Conservation (phyloP, 2,329 filamentous ascomycete genomes). For the Ceratocystis eucalypticola region DNA sequence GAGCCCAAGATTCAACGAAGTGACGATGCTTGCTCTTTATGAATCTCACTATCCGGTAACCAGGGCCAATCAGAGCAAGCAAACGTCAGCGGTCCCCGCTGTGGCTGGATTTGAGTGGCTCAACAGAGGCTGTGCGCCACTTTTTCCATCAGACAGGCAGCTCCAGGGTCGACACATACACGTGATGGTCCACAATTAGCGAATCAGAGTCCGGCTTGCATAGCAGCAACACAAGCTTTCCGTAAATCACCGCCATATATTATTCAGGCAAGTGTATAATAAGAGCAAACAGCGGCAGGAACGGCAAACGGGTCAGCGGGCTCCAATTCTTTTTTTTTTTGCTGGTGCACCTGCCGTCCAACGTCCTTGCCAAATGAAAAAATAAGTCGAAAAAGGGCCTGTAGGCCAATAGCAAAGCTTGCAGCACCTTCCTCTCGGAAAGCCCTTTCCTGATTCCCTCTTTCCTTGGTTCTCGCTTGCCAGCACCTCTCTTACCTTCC, state of each 20-base stretch:
- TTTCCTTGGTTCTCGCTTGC: background rate
- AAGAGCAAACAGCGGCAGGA: background rate
- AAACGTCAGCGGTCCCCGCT: background rate
- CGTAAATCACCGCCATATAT: background rate
- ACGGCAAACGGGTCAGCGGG: slow-evolving; percentile 9
- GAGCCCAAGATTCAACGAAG: too few relatives aligned
- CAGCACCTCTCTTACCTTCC: background rate
- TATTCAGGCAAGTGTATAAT: too few relatives aligned
- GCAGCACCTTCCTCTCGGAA: background rate
- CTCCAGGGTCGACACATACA: background rate
- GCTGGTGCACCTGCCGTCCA: slow-evolving; percentile 6
- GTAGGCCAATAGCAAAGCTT: background rate
- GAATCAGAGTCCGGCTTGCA: too few relatives aligned
- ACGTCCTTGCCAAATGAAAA: background rate
- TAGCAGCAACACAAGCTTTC: background rate
- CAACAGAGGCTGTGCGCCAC: too few relatives aligned
- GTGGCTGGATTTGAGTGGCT: too few relatives aligned
- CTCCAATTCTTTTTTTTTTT: background rate
- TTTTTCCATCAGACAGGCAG: background rate
- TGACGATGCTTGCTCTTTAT: too few relatives aligned
- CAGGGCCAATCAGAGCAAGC: background rate
- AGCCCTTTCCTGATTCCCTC: background rate
- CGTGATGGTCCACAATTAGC: background rate
- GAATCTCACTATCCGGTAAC: too few relatives aligned
- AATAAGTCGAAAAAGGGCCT: background rate